Evolutionary conservation across 208 protist genomes (phyloP), one percentile per base, ranked within the genome.

Genomic region (Tetramitus jugosus): DNA sequence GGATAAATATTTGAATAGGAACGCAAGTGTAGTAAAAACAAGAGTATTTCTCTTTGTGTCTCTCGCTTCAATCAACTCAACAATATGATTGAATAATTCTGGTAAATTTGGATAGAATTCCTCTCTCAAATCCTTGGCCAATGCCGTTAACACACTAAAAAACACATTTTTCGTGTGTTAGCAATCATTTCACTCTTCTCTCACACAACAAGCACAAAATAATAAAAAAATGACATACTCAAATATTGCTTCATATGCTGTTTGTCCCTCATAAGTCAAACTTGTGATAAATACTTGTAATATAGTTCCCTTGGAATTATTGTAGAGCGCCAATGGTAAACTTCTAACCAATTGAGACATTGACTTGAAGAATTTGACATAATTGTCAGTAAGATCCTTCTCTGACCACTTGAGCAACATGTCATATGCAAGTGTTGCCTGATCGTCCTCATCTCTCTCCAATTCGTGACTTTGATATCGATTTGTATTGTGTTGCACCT

Each of bases 31-130:
- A 29, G 46, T 29, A 35, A 74, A 74, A 17, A 74, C 26, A 2
- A 26, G 10, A n/a, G 2, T 43, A 53, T 49, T 53, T 23, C 33
- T n/a, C 37, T 74, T 23, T 26, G 35, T 53, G 26, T 33, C 26
- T 17, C 2, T 53, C 1, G 67, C 23, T 37, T 33, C 17, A 7
- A 74, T 74, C 2, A 13, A 46, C 35, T 53, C 7, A 1, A 74
- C 42, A 4, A 74, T 35, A 39, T 20, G 39, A 39, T 56, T 20
- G 23, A 74, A 74, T 39, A 74, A 23, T 31, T 43, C 20, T 53
- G 67, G 39, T 13, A 74, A 52, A 39, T 53, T 26, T 74, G 67
- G 42, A 53, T 74, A 74, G 26, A 74, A 74, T 53, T 74, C 67
- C 26, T 35, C 4, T 45, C 67, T 29, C 14, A 74, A 52, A 74